A percentile compares a stretch with the other conserved stretches of the same genome.
Evolutionary conservation across 2,329 filamentous ascomycete species (phyloP).

Genomic region (Stemphylium beticola): DNA sequence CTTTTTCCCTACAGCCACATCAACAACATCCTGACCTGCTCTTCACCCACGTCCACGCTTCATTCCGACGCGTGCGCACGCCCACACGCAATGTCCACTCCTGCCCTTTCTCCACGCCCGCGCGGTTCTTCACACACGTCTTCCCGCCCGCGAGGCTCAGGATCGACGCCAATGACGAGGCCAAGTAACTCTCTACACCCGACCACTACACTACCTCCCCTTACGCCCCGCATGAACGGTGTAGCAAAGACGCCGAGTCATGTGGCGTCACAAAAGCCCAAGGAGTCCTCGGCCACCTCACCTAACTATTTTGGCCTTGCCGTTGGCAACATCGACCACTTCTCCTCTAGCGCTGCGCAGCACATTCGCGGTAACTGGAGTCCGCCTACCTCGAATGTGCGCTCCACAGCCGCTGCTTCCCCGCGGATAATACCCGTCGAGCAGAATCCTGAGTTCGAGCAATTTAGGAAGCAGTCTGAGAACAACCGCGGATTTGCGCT

Average conservation of each 20-base stretch:
- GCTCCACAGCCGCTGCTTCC: slow-evolving; percentile 70
- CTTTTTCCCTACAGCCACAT: slow-evolving; percentile 19
- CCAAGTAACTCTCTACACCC: slow-evolving; percentile 36
- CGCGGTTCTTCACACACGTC: slow-evolving; percentile 37
- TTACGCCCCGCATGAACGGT: slow-evolving; percentile 43
- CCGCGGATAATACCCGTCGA: slow-evolving; percentile 75
- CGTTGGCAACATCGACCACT: slow-evolving; percentile 63
- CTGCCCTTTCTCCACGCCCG: slow-evolving; percentile 41
- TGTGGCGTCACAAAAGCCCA: slow-evolving; percentile 28
- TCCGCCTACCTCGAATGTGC: slow-evolving; percentile 71
- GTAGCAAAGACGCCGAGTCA: slow-evolving; percentile 42
- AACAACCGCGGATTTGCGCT: slow-evolving; percentile 58
- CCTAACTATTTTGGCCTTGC: slow-evolving; percentile 88
- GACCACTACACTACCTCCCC: slow-evolving; percentile 29
- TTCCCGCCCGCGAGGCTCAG: slow-evolving; percentile 29
- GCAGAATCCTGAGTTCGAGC: slow-evolving; percentile 81
- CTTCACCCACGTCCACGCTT: slow-evolving; percentile 18
- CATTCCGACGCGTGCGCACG: slow-evolving; percentile 14
- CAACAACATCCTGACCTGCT: slow-evolving; percentile 10
- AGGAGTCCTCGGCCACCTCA: slow-evolving; percentile 58
- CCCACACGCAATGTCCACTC: slow-evolving; percentile 41
- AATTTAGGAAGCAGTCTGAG: slow-evolving; percentile 73
- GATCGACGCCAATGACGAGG: slow-evolving; percentile 40
- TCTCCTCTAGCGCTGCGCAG: slow-evolving; percentile 65
- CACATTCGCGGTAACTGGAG: slow-evolving; percentile 77